phyloP scores from a whole-genome alignment of 139 green algal genomes.

The Coccomyxa sp. region DNA sequence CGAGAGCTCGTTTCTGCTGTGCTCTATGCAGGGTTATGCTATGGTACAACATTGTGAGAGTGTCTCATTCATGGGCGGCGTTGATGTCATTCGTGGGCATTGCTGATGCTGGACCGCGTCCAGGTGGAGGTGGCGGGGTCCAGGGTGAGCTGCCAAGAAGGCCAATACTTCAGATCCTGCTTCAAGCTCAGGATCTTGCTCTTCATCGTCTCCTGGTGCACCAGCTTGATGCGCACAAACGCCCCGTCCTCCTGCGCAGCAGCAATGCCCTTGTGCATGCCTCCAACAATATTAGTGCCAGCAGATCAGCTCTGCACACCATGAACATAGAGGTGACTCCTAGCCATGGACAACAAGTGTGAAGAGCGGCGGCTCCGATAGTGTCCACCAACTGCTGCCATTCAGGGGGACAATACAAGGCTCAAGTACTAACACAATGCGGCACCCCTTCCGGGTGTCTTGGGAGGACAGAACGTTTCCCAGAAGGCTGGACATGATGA shows the following conservation, averaged over 20 bases:
- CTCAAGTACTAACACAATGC: no score
- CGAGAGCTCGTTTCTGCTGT: no score
- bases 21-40: no score
- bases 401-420: no score
- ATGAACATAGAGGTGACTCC: no score
- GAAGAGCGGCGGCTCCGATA: no score
- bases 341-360: no score
- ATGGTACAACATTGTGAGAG: no score
- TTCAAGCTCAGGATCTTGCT: slow-evolving; percentile 79
- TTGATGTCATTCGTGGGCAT: no score
- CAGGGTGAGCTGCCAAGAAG: slow-evolving; percentile 64
- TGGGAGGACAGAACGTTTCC: not conserved
- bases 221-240: slow-evolving; percentile 71
- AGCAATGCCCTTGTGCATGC: not conserved
- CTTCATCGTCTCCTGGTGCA: slow-evolving; percentile 45
- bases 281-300: not conserved
- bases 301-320: no score
- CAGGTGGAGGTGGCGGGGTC: slow-evolving; percentile 50
- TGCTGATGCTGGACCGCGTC: slow-evolving; percentile 15
- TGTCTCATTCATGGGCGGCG: no score
- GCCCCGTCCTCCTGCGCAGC: not conserved
- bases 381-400: no score
- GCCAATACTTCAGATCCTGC: slow-evolving; percentile 82
- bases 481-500: not conserved
- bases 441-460: not conserved